phyloP scores from a whole-genome alignment of 2,329 filamentous ascomycete genomes.

The Penicillium sclerotigenum region DNA sequence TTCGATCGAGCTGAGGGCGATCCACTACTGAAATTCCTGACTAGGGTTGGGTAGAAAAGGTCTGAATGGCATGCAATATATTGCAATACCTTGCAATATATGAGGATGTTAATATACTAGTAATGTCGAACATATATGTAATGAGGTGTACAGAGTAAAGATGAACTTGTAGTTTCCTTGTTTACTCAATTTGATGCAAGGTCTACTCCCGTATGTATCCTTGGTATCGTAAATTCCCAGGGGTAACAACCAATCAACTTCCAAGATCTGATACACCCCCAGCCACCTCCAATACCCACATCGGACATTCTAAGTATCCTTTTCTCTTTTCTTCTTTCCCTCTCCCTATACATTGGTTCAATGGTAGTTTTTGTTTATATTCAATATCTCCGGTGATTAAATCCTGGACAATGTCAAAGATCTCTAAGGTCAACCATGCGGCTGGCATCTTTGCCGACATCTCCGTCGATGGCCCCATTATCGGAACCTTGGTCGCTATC shows the following conservation, averaged over 20 bases:
- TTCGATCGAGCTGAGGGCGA: slow-evolving; percentile 18
- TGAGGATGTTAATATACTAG: background rate
- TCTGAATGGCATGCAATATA: slow-evolving; percentile 1
- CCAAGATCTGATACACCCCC: slow-evolving; percentile 7
- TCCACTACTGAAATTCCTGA: slow-evolving; percentile 15
- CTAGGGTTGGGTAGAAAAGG: background rate
- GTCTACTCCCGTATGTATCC: background rate
- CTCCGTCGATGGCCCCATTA: slow-evolving; percentile 85
- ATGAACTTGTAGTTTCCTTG: background rate
- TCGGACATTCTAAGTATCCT: slow-evolving; percentile 21
- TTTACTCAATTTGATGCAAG: slow-evolving; percentile 10
- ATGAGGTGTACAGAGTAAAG: too few relatives aligned
- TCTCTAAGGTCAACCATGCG: slow-evolving; percentile 68
- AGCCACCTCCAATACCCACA: slow-evolving; percentile 23
- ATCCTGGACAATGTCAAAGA: slow-evolving; percentile 37
- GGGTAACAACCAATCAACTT: slow-evolving; percentile 19
- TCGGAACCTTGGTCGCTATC: slow-evolving; percentile 88
- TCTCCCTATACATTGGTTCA: slow-evolving; percentile 7
- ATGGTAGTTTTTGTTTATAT: slow-evolving; percentile 4
- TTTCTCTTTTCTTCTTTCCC: slow-evolving; percentile 13
- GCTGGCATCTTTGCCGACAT: slow-evolving; percentile 94
- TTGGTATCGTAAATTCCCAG: slow-evolving; percentile 13
- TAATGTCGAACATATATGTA: too few relatives aligned
- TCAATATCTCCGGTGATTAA: slow-evolving; percentile 1
- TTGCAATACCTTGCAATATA: background rate